Evolutionary conservation across 1,284 basidiomycete genomes (phyloP).

Genomic region (Exsudoporus floridanus): DNA sequence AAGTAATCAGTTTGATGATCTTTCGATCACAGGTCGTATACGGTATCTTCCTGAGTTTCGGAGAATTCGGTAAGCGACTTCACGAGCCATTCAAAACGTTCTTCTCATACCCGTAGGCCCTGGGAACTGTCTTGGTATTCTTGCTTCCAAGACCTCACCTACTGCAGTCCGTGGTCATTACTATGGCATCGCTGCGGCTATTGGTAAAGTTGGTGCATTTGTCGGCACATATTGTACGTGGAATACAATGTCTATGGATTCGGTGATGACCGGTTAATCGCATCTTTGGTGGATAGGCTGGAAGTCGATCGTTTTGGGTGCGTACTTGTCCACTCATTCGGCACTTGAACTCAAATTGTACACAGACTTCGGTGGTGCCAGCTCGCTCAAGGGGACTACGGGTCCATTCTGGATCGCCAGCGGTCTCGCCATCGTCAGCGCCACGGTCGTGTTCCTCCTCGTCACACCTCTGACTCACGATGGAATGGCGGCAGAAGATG

Average conservation of each 20-base stretch:
- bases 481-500: slow-evolving; percentile 79
- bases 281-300: slow-evolving; percentile 47
- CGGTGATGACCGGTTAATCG: slow-evolving; percentile 8
- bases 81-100: not conserved
- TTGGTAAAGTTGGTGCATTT: slow-evolving; percentile 91
- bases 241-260: not conserved
- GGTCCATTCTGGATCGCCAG: slow-evolving; percentile 83
- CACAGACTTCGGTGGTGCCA: slow-evolving; percentile 61
- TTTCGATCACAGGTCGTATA: slow-evolving; percentile 61
- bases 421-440: slow-evolving; percentile 79
- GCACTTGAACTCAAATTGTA: slow-evolving; percentile 7
- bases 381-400: slow-evolving; percentile 57
- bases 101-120: slow-evolving; percentile 46
- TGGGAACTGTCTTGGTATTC: slow-evolving; percentile 77
- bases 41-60: slow-evolving; percentile 87
- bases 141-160: slow-evolving; percentile 81
- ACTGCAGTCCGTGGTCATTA: slow-evolving; percentile 86
- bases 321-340: slow-evolving; percentile 1
- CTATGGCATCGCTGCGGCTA: slow-evolving; percentile 83
- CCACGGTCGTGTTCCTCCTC: slow-evolving; percentile 71
- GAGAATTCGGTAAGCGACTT: slow-evolving; percentile 59
- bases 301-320: slow-evolving; percentile 66
- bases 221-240: slow-evolving; percentile 72
- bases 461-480: slow-evolving; percentile 76
- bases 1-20: not conserved